Percentiles rank a stretch among this genome's conserved stretches.
These are phyloP conservation scores for Asterella californica DNA, from an alignment of 225 moss, liverwort and hornwort genomes.

Conservation along the genomic window DNA sequence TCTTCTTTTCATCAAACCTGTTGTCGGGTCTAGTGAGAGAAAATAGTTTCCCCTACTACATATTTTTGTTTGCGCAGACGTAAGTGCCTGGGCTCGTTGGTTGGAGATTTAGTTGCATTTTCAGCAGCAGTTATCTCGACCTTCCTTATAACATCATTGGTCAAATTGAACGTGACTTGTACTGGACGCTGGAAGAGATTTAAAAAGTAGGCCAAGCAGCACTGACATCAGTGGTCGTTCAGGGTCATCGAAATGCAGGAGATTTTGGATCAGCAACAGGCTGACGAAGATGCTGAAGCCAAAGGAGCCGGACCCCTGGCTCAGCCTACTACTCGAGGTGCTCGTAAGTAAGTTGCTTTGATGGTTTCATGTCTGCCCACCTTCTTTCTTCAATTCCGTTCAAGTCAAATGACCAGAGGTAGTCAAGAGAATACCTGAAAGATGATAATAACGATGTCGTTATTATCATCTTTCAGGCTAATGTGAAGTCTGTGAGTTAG, in stretches of 20 bases:
- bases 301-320: slow-evolving; percentile 94
- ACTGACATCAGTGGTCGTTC: slow-evolving; percentile 32
- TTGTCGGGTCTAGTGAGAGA: background rate
- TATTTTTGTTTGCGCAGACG: no score
- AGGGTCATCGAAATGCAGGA: slow-evolving; percentile 99
- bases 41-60: no score
- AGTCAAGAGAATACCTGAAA: background rate
- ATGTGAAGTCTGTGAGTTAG: background rate
- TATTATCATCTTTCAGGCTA: background rate
- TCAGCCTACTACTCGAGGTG: slow-evolving; percentile 75
- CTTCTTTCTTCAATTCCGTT: background rate
- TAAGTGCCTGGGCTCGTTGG: background rate
- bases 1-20: background rate
- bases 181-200: background rate
- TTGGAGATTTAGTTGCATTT: no score
- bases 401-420: background rate
- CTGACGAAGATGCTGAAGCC: slow-evolving; percentile 97
- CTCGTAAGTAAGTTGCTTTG: slow-evolving; percentile 61
- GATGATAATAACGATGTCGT: background rate
- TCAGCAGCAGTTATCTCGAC: background rate
- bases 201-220: background rate
- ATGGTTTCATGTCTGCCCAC: background rate
- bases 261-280: slow-evolving; percentile 97
- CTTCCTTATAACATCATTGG: background rate
- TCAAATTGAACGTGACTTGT: background rate